These are phyloP conservation scores for Nematocida sp. DNA, from an alignment of 371 early-diverging fungal species.

Conservation along the genomic window DNA sequence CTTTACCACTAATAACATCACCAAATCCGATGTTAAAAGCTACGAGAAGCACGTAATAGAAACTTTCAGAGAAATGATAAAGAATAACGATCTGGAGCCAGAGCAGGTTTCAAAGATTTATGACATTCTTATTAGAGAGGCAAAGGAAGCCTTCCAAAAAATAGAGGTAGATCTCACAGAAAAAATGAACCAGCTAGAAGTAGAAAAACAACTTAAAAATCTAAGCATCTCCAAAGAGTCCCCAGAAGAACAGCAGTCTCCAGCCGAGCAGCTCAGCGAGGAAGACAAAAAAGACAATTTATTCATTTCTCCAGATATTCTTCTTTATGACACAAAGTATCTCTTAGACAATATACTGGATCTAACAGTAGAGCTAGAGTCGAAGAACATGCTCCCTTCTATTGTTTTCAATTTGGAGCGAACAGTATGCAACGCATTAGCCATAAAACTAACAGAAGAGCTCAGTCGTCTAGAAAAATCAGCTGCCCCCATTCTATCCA, in stretches of 20 bases:
- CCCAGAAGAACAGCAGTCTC: background rate
- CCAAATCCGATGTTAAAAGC: constrained; percentile 60
- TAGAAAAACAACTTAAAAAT: background rate
- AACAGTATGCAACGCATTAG: constrained; percentile 67
- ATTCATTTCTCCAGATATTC: constrained; percentile 39
- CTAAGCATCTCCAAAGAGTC: background rate
- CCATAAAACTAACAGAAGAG: constrained; percentile 58
- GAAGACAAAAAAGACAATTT: constrained; percentile 1
- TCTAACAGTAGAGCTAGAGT: constrained; percentile 59
- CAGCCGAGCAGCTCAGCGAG: background rate
- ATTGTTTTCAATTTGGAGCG: constrained; percentile 69
- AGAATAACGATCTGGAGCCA: constrained; percentile 51
- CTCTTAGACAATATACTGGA: constrained; percentile 61
- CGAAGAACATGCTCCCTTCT: constrained; percentile 68
- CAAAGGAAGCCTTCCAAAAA: constrained; percentile 46
- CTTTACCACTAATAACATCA: constrained; percentile 66
- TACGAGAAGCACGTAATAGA: constrained; percentile 62
- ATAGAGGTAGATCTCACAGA: constrained; percentile 46
- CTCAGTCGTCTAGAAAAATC: constrained; percentile 60
- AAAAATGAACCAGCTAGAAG: background rate
- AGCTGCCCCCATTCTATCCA: constrained; percentile 36
- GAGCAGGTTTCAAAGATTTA: constrained; percentile 64
- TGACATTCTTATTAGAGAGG: constrained; percentile 60
- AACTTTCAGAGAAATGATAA: constrained; percentile 60
- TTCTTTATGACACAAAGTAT: constrained; percentile 50